A percentile compares a stretch with the other conserved stretches of the same genome.
phyloP scores from a whole-genome alignment of 768 basidiomycete species.

The Lentinula sp. region DNA sequence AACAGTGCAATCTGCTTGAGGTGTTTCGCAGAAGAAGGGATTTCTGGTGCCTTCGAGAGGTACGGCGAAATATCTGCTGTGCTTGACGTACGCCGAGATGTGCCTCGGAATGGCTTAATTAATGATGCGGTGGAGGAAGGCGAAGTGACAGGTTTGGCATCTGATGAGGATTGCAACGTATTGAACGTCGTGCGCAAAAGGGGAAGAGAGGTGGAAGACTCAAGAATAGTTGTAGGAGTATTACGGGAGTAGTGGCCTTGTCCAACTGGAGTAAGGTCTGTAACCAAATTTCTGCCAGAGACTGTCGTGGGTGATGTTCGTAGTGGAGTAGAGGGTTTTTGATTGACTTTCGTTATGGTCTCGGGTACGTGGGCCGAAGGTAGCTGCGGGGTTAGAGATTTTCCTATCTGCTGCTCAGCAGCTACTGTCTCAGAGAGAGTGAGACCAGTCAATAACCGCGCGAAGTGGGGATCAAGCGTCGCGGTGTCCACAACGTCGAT shows the following conservation, averaged over 20 bases:
- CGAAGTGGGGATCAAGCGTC: slow-evolving; percentile 63
- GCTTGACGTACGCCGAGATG: slow-evolving; percentile 36
- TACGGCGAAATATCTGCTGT: slow-evolving; percentile 70
- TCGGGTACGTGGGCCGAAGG: background rate
- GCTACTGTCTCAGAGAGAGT: slow-evolving; percentile 44
- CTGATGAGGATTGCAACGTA: background rate
- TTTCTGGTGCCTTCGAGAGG: slow-evolving; percentile 45
- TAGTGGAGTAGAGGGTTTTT: slow-evolving; percentile 13
- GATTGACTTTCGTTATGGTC: slow-evolving; percentile 7
- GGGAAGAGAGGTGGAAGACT: background rate
- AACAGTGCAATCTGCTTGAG: slow-evolving; percentile 67
- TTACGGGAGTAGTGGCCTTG: background rate
- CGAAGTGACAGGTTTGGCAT: slow-evolving; percentile 1
- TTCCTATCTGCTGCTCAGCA: slow-evolving; percentile 8
- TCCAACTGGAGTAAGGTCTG: background rate
- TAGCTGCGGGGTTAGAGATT: slow-evolving; percentile 9
- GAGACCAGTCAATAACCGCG: slow-evolving; percentile 56
- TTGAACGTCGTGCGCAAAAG: slow-evolving; percentile 2
- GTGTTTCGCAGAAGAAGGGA: slow-evolving; percentile 54
- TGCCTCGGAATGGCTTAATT: slow-evolving; percentile 3
- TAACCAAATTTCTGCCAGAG: background rate
- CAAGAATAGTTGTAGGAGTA: background rate
- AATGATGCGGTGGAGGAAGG: slow-evolving; percentile 15
- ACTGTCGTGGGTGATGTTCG: background rate
- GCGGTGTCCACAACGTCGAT: slow-evolving; percentile 21